Base-by-base conservation (phyloP, 495 filamentous ascomycete species). In the Lepidopterella palustris region DNA sequence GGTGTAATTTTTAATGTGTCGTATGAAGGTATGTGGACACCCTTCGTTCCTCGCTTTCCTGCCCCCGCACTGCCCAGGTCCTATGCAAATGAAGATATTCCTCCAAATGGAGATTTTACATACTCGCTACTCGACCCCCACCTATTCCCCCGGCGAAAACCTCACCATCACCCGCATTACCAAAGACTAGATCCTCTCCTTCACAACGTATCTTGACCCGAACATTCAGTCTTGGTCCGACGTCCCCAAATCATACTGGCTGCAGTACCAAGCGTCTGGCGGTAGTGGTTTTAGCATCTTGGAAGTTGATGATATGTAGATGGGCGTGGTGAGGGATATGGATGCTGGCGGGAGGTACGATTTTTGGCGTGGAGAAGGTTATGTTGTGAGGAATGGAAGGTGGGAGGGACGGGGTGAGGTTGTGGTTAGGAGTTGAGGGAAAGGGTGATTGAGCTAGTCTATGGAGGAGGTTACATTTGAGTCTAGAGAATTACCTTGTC, bases 161-260 rank as follows among this genome's bases (percentile, higher is more conserved):
- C 75, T 89, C 58, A 79, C 77, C 20, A 78, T 87, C 3, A 66
- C 78, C 1, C 79, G 82, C 40, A 76, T 95, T 18, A 71, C 79
- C 3, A 71, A 82, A 61, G 77, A 85, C 10, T 80, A 85, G 51
- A 76, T 92, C n/a, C 76, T 86, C 18, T 75, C 71, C 11, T 92
- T 92, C 70, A 54, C 64, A 3, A 51, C 56, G 18, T 59, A 25
- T 18, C 32, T 65, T 11, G 56, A 68, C 45, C 65, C 65, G 20
- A 68, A 68, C 26, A 53, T 27, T 21, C 20, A 51, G 25, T 45
- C 26, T 15, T 58, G 56, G 13, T 64, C 61, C 2, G 58, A 54
- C 4, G 53, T 47, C 11, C 21, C 32, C 11, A 65, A 62, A 45
- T 62, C 65, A 21, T 57, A 50, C 23, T 68, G 65, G 65, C 58